A percentile compares a stretch with the other conserved stretches of the same genome.
phyloP scores from a whole-genome alignment of 805 yeast genomes.

The Pichia paraexigua region DNA sequence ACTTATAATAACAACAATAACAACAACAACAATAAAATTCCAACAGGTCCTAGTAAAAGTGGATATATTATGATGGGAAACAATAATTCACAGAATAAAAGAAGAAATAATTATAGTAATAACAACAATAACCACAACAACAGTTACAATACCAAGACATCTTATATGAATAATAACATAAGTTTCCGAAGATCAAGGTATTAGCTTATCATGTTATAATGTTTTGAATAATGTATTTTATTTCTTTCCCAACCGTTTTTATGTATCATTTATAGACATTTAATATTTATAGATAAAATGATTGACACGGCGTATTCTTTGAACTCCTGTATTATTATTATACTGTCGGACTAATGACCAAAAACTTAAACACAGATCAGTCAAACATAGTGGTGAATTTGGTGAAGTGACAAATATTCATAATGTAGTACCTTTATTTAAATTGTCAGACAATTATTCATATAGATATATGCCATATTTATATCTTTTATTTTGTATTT shows the following conservation, averaged over 20 bases:
- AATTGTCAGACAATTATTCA: too few relatives aligned
- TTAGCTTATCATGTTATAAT: background rate
- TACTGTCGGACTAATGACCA: too few relatives aligned
- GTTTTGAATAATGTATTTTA: background rate
- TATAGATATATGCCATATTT: too few relatives aligned
- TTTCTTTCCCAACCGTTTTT: background rate
- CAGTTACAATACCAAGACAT: constrained; percentile 6
- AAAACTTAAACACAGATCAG: background rate
- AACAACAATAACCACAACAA: constrained; percentile 11
- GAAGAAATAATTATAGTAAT: background rate
- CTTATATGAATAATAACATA: constrained; percentile 5
- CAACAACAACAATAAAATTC: background rate
- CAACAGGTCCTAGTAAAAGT: constrained; percentile 5
- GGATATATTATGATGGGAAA: constrained; percentile 3
- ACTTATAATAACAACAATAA: constrained; percentile 1
- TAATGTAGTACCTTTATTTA: too few relatives aligned
- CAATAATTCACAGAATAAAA: background rate
- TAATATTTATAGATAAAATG: background rate
- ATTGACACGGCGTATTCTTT: too few relatives aligned
- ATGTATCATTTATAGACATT: background rate
- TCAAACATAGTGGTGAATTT: too few relatives aligned
- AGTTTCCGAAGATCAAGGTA: background rate
- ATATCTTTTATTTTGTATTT: background rate
- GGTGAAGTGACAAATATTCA: too few relatives aligned
- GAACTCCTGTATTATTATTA: too few relatives aligned